These are phyloP conservation scores for Elongisporangium senticosum DNA, from an alignment of 352 stramenopile genomes.

Conservation along the genomic window DNA sequence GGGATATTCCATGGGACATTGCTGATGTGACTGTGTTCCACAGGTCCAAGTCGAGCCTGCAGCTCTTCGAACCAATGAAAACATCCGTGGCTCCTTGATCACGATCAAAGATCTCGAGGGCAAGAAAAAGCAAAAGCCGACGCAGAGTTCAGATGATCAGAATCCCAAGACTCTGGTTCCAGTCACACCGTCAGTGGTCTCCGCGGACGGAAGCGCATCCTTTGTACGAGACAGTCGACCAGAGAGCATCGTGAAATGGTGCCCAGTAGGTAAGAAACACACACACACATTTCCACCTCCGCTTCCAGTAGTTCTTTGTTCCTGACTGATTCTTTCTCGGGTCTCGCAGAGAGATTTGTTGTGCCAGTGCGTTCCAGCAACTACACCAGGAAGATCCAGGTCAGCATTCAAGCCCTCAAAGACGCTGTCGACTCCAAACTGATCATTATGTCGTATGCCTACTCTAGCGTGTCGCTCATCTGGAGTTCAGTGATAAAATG, in stretches of 20 bases:
- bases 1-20: not conserved
- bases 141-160: not conserved
- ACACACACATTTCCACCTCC: not conserved
- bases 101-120: not conserved
- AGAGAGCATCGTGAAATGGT: conserved; percentile 4
- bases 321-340: not conserved
- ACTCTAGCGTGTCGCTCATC: conserved; percentile 25
- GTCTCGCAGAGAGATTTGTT: not conserved
- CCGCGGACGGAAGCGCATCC: not conserved
- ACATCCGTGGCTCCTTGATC: not conserved
- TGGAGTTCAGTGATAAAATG: conserved; percentile 55
- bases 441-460: not conserved
- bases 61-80: not conserved
- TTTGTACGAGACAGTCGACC: conserved; percentile 14
- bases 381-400: not conserved
- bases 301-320: not conserved
- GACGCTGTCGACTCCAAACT: not conserved
- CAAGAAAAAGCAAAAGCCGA: not conserved
- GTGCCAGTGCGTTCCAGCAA: not conserved
- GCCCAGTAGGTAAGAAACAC: conserved; percentile 8
- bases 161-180: not conserved
- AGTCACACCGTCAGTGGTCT: not conserved
- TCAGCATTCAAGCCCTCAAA: not conserved
- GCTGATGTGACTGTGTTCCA: not conserved
- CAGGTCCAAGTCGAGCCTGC: not conserved